Conservation (phyloP, 2,329 filamentous ascomycete genomes). For the Hysterium pulicare region DNA sequence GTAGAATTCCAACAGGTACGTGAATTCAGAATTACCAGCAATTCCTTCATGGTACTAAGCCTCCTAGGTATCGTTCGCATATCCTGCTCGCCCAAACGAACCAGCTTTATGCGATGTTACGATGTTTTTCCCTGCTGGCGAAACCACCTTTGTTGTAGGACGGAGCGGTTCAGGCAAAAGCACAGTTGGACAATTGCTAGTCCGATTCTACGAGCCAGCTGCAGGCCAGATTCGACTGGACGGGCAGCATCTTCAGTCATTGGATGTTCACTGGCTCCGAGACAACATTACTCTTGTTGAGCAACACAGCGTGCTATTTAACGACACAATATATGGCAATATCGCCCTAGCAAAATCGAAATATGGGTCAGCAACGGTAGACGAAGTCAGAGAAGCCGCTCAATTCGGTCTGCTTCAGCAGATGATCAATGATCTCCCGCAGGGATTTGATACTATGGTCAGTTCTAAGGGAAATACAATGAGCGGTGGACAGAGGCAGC, state of each 20-base stretch:
- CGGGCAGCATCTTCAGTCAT: constrained; percentile 54
- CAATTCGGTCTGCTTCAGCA: constrained; percentile 66
- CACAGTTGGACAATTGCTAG: constrained; percentile 75
- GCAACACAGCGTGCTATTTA: constrained; percentile 77
- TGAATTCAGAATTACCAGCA: constrained; percentile 6
- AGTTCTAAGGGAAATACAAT: constrained; percentile 67
- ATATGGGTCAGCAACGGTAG: constrained; percentile 47
- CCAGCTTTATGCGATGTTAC: constrained; percentile 59
- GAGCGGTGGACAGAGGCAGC: constrained; percentile 82
- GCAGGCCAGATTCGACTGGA: constrained; percentile 69
- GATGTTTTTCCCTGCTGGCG: constrained; percentile 68
- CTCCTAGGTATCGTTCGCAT: constrained; percentile 72
- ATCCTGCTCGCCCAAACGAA: constrained; percentile 65
- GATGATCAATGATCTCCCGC: constrained; percentile 63
- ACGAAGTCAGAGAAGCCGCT: constrained; percentile 60
- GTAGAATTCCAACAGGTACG: constrained; percentile 67
- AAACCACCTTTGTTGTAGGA: constrained; percentile 78
- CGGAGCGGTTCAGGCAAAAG: constrained; percentile 90
- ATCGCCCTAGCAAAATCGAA: constrained; percentile 66
- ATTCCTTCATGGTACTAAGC: constrained; percentile 5
- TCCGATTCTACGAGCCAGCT: constrained; percentile 69
- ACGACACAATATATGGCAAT: constrained; percentile 74
- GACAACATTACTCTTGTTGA: constrained; percentile 77
- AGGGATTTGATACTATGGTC: constrained; percentile 69
- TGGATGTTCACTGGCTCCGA: constrained; percentile 71